Conservation (phyloP, 306 rosid genomes). For the Lathyrus sativus region DNA sequence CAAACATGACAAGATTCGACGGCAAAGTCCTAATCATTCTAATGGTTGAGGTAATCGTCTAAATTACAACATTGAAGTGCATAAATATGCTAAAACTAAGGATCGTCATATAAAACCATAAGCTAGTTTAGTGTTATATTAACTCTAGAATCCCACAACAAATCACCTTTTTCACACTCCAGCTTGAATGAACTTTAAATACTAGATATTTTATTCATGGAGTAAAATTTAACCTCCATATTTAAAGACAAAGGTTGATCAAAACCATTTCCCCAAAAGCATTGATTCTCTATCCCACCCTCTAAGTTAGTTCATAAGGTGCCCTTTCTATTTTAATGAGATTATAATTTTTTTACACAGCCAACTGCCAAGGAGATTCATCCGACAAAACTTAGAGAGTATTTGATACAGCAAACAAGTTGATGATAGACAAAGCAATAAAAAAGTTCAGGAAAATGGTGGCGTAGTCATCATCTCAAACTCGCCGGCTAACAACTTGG, state of each 20-base stretch:
- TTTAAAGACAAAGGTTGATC: slow-evolving; percentile 5
- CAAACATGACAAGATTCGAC: slow-evolving; percentile 58
- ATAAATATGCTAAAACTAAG: slow-evolving; percentile 19
- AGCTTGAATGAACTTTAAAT: background rate
- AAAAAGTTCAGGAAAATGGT: slow-evolving; percentile 25
- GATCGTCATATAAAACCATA: slow-evolving; percentile 7
- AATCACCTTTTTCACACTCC: background rate
- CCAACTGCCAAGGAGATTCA: slow-evolving; percentile 53
- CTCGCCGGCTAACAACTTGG: slow-evolving; percentile 20
- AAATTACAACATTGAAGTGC: slow-evolving; percentile 1
- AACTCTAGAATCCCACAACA: background rate
- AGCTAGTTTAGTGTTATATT: slow-evolving; percentile 7
- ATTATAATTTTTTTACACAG: slow-evolving; percentile 42
- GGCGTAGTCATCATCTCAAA: slow-evolving; percentile 25
- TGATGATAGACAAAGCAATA: slow-evolving; percentile 26
- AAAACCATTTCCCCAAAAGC: background rate
- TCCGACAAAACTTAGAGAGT: slow-evolving; percentile 49
- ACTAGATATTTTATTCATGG: slow-evolving; percentile 1
- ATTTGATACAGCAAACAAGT: slow-evolving; percentile 45
- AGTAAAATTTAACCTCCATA: slow-evolving; percentile 15
- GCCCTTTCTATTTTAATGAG: slow-evolving; percentile 13
- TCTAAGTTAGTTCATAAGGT: slow-evolving; percentile 26
- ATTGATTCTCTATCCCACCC: slow-evolving; percentile 4
- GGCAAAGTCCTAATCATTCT: slow-evolving; percentile 53
- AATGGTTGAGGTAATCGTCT: slow-evolving; percentile 65